Percentiles rank a stretch among this genome's conserved stretches.
Evolutionary conservation across 1,284 basidiomycete genomes (phyloP).

Genomic region (Termitomyces sp.): DNA sequence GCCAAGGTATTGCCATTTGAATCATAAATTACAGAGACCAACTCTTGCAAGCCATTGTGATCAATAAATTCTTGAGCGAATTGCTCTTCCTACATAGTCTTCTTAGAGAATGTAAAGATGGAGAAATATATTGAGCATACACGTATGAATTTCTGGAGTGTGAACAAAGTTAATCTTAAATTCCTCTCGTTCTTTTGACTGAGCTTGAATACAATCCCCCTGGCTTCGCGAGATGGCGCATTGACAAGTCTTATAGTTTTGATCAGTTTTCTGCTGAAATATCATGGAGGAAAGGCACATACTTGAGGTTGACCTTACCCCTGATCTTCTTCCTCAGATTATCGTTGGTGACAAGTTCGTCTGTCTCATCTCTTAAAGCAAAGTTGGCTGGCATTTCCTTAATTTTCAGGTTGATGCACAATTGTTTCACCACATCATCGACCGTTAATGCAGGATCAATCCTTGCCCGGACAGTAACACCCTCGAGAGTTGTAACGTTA

Average conservation of each 20-base stretch:
- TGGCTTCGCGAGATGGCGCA: conserved; percentile 77
- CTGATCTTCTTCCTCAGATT: conserved; percentile 81
- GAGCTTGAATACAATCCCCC: conserved; percentile 75
- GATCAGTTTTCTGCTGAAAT: background rate
- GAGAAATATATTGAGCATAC: conserved; percentile 34
- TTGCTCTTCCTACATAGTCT: conserved; percentile 68
- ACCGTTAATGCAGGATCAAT: conserved; percentile 78
- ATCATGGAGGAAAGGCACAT: conserved; percentile 26
- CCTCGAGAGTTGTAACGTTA: conserved; percentile 70
- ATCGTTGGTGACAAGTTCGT: conserved; percentile 88
- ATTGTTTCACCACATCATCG: conserved; percentile 73
- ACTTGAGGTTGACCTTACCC: conserved; percentile 78
- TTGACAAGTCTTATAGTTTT: conserved; percentile 60
- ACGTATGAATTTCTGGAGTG: conserved; percentile 79
- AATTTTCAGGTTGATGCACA: conserved; percentile 78
- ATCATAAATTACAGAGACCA: conserved; percentile 69
- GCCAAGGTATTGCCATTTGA: conserved; percentile 83
- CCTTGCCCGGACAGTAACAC: conserved; percentile 67
- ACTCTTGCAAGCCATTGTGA: conserved; percentile 68
- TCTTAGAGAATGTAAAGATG: background rate
- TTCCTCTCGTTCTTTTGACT: conserved; percentile 55
- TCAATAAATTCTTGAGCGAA: conserved; percentile 85
- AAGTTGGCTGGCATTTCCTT: conserved; percentile 78
- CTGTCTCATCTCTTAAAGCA: conserved; percentile 82
- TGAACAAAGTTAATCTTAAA: conserved; percentile 69